phyloP scores from a whole-genome alignment of 768 basidiomycete species.

The Pisolithus sp. region DNA sequence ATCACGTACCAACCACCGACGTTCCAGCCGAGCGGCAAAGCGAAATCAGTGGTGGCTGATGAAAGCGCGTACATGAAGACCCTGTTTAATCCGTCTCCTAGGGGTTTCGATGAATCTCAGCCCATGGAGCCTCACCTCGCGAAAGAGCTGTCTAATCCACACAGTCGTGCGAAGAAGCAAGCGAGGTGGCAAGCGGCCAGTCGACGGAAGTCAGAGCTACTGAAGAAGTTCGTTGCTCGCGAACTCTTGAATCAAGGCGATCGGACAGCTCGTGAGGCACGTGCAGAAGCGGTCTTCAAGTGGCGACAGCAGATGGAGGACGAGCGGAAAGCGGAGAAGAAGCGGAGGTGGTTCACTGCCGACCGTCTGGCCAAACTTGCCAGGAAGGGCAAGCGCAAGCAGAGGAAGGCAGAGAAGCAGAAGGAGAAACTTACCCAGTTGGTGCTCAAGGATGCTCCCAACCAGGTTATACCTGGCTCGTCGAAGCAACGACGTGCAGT shows the following conservation, averaged over 20 bases:
- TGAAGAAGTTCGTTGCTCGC: conserved; percentile 47
- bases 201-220: conserved; percentile 39
- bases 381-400: conserved; percentile 32
- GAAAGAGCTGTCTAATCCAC: conserved; percentile 74
- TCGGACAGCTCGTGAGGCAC: conserved; percentile 55
- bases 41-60: conserved; percentile 35
- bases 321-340: conserved; percentile 54
- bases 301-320: conserved; percentile 56
- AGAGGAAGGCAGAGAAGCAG: conserved; percentile 39
- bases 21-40: conserved; percentile 30
- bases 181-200: conserved; percentile 63
- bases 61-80: conserved; percentile 60
- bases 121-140: conserved; percentile 63
- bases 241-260: conserved; percentile 54
- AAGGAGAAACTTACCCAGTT: conserved; percentile 52
- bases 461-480: conserved; percentile 49
- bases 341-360: conserved; percentile 42
- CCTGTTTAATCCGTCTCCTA: conserved; percentile 33
- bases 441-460: conserved; percentile 45
- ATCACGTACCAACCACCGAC: conserved; percentile 67
- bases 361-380: conserved; percentile 33
- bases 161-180: conserved; percentile 78
- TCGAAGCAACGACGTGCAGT: conserved; percentile 5
- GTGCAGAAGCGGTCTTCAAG: conserved; percentile 70
- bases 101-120: conserved; percentile 42